Percentiles rank a stretch among this genome's conserved stretches.
Conservation (phyloP, 2,329 filamentous ascomycete species). For the Neodidymelliopsis sp. region DNA sequence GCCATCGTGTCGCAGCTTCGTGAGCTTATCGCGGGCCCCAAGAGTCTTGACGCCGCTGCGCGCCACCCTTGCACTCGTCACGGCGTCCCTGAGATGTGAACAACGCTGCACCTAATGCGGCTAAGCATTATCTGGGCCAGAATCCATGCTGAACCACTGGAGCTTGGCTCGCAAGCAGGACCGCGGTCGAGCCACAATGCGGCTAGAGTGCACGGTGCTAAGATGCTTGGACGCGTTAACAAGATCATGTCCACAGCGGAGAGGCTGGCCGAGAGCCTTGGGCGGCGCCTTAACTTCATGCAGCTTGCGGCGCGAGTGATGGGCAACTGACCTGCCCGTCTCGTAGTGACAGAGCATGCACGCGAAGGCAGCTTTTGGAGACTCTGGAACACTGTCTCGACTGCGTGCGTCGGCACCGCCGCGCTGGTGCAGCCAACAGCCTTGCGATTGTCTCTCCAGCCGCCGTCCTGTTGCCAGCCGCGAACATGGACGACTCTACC, state of each 20-base stretch:
- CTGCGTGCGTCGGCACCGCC: constrained; percentile 15
- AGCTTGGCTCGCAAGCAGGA: constrained; percentile 28
- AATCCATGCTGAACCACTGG: constrained; percentile 21
- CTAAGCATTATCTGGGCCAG: constrained; percentile 23
- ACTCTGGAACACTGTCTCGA: constrained; percentile 14
- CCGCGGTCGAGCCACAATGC: constrained; percentile 11
- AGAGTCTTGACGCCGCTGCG: constrained; percentile 24
- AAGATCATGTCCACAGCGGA: constrained; percentile 20
- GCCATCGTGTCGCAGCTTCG: not conserved
- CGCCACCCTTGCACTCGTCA: constrained; percentile 15
- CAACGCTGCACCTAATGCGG: constrained; percentile 13
- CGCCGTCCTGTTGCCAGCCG: constrained; percentile 6
- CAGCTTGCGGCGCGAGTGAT: constrained; percentile 19
- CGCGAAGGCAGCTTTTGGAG: constrained; percentile 11
- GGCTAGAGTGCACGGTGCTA: constrained; percentile 18
- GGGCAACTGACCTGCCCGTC: constrained; percentile 23
- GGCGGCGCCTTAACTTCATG: constrained; percentile 22
- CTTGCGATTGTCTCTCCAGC: constrained; percentile 6
- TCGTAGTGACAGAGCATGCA: constrained; percentile 16
- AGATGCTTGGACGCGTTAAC: constrained; percentile 18
- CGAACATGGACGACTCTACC: not conserved
- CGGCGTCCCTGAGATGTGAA: constrained; percentile 24
- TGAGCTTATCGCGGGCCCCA: constrained; percentile 4
- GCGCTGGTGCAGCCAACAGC: constrained; percentile 11
- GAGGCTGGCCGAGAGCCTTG: constrained; percentile 30